These are phyloP conservation scores for Pseudocercospora macadamiae DNA, from an alignment of 2,329 filamentous ascomycete genomes.

Conservation along the genomic window DNA sequence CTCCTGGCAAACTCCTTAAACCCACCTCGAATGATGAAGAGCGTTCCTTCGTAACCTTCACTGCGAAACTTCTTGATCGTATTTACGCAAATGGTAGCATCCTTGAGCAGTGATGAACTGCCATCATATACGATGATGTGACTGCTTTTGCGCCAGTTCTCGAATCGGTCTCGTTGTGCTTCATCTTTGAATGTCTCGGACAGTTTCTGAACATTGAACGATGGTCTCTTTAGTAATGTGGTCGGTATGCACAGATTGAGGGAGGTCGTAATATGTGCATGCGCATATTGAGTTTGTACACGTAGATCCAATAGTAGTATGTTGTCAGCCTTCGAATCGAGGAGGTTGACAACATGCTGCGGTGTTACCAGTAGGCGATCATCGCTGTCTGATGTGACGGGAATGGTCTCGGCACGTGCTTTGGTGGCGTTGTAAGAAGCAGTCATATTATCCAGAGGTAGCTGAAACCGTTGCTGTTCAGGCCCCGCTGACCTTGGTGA, in stretches of 20 bases:
- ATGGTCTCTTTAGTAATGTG: slow-evolving; percentile 85
- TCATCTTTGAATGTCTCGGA: slow-evolving; percentile 81
- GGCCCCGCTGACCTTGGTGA: slow-evolving; percentile 30
- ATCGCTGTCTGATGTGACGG: slow-evolving; percentile 36
- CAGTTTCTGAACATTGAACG: slow-evolving; percentile 86
- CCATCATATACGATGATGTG: slow-evolving; percentile 88
- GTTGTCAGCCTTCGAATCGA: slow-evolving; percentile 50
- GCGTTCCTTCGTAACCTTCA: slow-evolving; percentile 76
- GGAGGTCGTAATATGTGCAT: slow-evolving; percentile 75
- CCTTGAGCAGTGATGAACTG: slow-evolving; percentile 74
- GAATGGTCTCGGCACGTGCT: slow-evolving; percentile 53
- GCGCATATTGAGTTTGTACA: slow-evolving; percentile 79
- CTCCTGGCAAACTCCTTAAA: slow-evolving; percentile 72
- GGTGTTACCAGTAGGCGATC: slow-evolving; percentile 49
- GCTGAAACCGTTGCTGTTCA: slow-evolving; percentile 30
- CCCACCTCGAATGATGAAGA: slow-evolving; percentile 78
- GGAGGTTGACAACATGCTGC: slow-evolving; percentile 53
- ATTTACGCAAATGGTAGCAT: slow-evolving; percentile 78
- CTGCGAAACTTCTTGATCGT: slow-evolving; percentile 90
- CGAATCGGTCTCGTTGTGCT: slow-evolving; percentile 71
- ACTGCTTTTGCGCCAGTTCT: slow-evolving; percentile 72
- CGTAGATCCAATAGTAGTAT: slow-evolving; percentile 81
- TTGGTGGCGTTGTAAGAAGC: slow-evolving; percentile 27
- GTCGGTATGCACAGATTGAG: slow-evolving; percentile 95
- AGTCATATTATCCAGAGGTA: slow-evolving; percentile 34